Evolutionary conservation across 2,329 filamentous ascomycete species (phyloP).

Genomic region (Thielaviopsis cerberus): DNA sequence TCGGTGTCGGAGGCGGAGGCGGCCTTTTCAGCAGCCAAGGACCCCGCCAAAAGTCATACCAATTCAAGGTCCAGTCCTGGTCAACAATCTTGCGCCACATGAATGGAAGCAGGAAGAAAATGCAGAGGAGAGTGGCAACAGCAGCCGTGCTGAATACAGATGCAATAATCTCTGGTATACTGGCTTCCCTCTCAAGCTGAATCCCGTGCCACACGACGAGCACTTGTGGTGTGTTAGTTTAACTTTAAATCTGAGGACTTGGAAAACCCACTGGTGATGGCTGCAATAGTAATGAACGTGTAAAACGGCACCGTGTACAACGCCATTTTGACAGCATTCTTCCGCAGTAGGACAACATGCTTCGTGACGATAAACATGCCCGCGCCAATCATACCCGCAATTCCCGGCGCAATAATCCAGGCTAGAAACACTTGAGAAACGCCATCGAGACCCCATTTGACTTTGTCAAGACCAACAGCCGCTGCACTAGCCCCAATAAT

Average conservation of each 20-base stretch:
- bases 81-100: constrained; percentile 30
- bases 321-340: constrained; percentile 15
- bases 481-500: constrained; percentile 21
- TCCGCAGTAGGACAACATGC: constrained; percentile 17
- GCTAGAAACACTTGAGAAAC: constrained; percentile 23
- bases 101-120: constrained; percentile 34
- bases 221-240: constrained; percentile 18
- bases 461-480: constrained; percentile 19
- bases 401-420: constrained; percentile 21
- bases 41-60: constrained; percentile 29
- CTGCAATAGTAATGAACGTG: constrained; percentile 21
- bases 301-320: constrained; percentile 22
- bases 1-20: constrained; percentile 19
- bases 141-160: constrained; percentile 27
- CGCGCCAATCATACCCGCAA: constrained; percentile 19
- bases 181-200: constrained; percentile 14
- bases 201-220: constrained; percentile 33
- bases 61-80: constrained; percentile 32
- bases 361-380: constrained; percentile 21
- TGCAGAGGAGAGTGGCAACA: constrained; percentile 23
- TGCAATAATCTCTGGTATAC: constrained; percentile 14
- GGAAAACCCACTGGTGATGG: constrained; percentile 18
- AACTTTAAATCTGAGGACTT: background rate
- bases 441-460: constrained; percentile 22
- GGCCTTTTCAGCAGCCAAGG: constrained; percentile 26